Conservation (phyloP, 192 early-diverging fungal genomes). For the Borealophlyctis nickersoniae region DNA sequence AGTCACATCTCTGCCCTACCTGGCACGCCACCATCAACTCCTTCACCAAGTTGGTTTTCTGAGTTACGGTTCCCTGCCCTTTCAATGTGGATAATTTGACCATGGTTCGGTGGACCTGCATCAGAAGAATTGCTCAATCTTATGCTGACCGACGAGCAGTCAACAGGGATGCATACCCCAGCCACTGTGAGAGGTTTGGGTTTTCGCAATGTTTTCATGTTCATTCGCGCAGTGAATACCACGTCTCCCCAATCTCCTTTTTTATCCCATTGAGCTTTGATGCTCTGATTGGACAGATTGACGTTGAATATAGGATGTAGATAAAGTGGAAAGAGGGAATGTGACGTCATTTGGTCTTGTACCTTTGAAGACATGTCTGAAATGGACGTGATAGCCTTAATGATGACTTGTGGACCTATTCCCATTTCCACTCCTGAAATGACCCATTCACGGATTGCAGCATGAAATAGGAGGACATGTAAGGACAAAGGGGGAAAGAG, state of each 20-base stretch:
- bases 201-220: constrained; percentile 5
- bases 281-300: constrained; percentile 1
- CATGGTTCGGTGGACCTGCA: constrained; percentile 9
- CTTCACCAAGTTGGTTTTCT: constrained; percentile 19
- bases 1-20: constrained; percentile 6
- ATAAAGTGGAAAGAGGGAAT: too few species aligned
- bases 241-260: constrained; percentile 26
- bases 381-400: constrained; percentile 19
- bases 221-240: constrained; percentile 6
- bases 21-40: constrained; percentile 22
- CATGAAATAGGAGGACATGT: neutral
- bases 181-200: constrained; percentile 18
- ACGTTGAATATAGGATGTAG: neutral
- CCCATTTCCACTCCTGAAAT: constrained; percentile 21
- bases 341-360: too few species aligned
- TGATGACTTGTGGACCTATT: constrained; percentile 22
- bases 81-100: constrained; percentile 15
- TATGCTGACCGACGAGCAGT: neutral
- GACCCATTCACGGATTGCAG: neutral
- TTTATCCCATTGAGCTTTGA: constrained; percentile 13
- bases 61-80: constrained; percentile 15
- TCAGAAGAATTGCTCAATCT: neutral
- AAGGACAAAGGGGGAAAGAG: neutral
- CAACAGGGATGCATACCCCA: neutral
- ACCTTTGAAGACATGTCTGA: constrained; percentile 21